Percentiles rank a stretch among this genome's conserved stretches.
phyloP scores from a whole-genome alignment of 2,329 filamentous ascomycete genomes.

The Ceratocystis cubensis region DNA sequence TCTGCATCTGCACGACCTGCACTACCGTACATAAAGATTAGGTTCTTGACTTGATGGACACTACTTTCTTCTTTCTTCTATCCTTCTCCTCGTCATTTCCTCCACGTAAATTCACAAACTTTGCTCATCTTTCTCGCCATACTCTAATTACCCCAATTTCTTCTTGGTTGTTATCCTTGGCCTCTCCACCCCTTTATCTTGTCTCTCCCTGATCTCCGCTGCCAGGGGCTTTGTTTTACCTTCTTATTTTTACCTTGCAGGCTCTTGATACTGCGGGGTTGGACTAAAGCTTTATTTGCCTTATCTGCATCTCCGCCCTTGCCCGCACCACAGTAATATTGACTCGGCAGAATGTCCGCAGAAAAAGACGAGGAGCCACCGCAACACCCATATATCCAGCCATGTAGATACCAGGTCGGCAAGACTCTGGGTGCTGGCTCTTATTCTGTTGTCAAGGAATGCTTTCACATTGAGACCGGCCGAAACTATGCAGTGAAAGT shows the following conservation, averaged over 20 bases:
- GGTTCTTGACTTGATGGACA: background rate
- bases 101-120: background rate
- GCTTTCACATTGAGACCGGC: constrained; percentile 94
- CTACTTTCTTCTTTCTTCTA: background rate
- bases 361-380: background rate
- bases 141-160: background rate
- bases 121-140: background rate
- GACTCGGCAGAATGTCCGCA: background rate
- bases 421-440: constrained; percentile 95
- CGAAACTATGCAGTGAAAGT: constrained; percentile 98
- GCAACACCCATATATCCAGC: constrained; percentile 58
- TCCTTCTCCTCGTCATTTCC: background rate
- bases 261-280: constrained; percentile 9
- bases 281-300: background rate
- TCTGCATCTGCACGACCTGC: background rate
- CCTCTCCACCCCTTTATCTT: background rate
- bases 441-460: constrained; percentile 98
- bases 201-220: background rate
- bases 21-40: background rate
- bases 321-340: background rate
- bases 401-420: constrained; percentile 95
- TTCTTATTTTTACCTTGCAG: background rate
- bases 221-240: constrained; percentile 9
- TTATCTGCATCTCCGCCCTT: background rate
- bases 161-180: background rate